Conservation (phyloP, 257 asterid species). For the Solanum microdontum region DNA sequence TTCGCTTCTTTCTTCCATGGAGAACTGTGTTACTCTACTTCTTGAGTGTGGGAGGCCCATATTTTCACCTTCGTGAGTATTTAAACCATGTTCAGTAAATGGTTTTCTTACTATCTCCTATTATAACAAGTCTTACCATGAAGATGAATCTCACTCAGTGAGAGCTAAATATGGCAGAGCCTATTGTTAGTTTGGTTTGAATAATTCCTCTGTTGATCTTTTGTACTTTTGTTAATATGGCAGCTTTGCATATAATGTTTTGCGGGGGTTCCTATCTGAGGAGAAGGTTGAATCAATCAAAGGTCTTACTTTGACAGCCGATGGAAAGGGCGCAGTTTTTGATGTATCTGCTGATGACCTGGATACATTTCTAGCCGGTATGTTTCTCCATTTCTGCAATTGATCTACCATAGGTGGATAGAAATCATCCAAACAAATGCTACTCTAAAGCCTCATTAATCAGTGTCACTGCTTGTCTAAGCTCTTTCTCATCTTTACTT, state of each 20-base stretch:
- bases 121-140: neutral
- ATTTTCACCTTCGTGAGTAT: slow-evolving; percentile 62
- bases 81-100: neutral
- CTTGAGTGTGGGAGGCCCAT: slow-evolving; percentile 73
- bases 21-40: slow-evolving; percentile 66
- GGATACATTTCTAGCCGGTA: slow-evolving; percentile 62
- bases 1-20: slow-evolving; percentile 79
- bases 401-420: neutral
- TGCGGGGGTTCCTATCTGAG: slow-evolving; percentile 76
- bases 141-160: neutral
- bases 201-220: neutral
- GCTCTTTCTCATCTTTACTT: neutral
- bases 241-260: slow-evolving; percentile 60
- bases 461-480: neutral
- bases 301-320: slow-evolving; percentile 82
- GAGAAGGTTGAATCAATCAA: slow-evolving; percentile 76
- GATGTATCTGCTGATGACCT: slow-evolving; percentile 66
- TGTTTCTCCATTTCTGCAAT: neutral
- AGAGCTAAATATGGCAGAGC: neutral
- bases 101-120: neutral
- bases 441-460: neutral
- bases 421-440: neutral
- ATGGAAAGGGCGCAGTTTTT: slow-evolving; percentile 85
- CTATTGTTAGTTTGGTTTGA: neutral
- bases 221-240: neutral